A percentile compares a stretch with the other conserved stretches of the same genome.
Evolutionary conservation across 148 eudicot species (phyloP).

Genomic region (Cornus kousa): DNA sequence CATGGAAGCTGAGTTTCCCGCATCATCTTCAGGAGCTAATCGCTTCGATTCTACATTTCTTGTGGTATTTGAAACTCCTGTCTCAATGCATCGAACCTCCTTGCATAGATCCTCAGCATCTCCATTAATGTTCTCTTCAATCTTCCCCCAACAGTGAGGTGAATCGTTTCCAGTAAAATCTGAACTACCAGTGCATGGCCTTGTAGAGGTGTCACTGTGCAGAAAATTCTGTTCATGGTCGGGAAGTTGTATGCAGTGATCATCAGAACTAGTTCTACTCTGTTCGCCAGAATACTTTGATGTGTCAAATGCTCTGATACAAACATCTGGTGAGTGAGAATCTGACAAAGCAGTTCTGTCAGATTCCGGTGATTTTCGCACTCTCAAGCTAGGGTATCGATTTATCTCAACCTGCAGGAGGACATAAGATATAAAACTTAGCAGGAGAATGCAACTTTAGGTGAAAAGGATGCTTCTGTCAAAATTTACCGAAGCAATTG

Average conservation of each 20-base stretch:
- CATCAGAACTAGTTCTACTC: slow-evolving; percentile 64
- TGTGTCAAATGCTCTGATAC: slow-evolving; percentile 33
- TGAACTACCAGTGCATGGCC: slow-evolving; percentile 19
- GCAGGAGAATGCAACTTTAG: slow-evolving; percentile 10
- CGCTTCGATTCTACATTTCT: slow-evolving; percentile 13
- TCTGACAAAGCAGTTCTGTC: slow-evolving; percentile 40
- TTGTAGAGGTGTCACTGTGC: slow-evolving; percentile 32
- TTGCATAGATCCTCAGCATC: slow-evolving; percentile 58
- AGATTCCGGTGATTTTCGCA: slow-evolving; percentile 41
- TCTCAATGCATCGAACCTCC: slow-evolving; percentile 82
- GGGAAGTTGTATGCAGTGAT: slow-evolving; percentile 39
- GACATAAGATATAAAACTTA: slow-evolving; percentile 9
- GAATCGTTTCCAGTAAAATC: slow-evolving; percentile 31
- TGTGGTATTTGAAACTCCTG: slow-evolving; percentile 28
- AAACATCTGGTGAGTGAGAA: slow-evolving; percentile 34
- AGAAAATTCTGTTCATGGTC: slow-evolving; percentile 46
- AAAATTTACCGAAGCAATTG: slow-evolving; percentile 39
- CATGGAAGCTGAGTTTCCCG: slow-evolving; percentile 11
- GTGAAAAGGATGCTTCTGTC: neutral
- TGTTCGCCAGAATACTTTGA: slow-evolving; percentile 50
- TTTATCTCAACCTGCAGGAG: slow-evolving; percentile 47
- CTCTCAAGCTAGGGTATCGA: slow-evolving; percentile 55
- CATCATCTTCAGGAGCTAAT: slow-evolving; percentile 24
- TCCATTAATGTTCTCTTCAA: slow-evolving; percentile 33
- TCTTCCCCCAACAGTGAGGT: slow-evolving; percentile 36